Evolutionary conservation across 108 stramenopile genomes (phyloP).

Genomic region (Nitzschia inconspicua): DNA sequence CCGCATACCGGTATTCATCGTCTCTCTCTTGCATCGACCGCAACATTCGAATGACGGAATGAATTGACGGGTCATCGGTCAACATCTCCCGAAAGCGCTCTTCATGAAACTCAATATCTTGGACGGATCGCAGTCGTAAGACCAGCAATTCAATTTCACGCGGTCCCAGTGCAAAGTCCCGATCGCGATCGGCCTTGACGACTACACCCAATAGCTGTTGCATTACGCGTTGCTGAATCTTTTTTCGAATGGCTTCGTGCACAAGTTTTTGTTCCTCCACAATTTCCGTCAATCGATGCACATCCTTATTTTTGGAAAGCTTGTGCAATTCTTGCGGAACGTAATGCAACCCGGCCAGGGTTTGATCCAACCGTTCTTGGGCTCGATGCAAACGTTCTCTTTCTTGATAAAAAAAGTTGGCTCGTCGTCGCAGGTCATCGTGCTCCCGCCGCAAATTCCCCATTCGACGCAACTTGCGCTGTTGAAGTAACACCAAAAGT

Average conservation of each 20-base stretch:
- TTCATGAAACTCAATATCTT: constrained; percentile 19
- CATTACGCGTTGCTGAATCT: constrained; percentile 17
- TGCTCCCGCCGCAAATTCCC: constrained; percentile 12
- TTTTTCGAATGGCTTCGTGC: constrained; percentile 13
- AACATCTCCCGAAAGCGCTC: constrained; percentile 10
- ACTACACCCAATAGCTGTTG: constrained; percentile 14
- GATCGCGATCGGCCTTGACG: constrained; percentile 17
- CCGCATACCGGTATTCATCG: constrained; percentile 14
- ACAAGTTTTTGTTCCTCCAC: constrained; percentile 10
- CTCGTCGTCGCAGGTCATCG: constrained; percentile 10
- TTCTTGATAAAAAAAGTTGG: constrained; percentile 17
- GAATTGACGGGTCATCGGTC: constrained; percentile 1
- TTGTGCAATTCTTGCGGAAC: constrained; percentile 14
- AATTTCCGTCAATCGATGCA: constrained; percentile 2
- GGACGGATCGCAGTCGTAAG: constrained; percentile 1
- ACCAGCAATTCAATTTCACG: constrained; percentile 14
- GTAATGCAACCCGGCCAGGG: constrained; percentile 8
- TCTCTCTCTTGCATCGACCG: constrained; percentile 17
- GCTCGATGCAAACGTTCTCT: constrained; percentile 18
- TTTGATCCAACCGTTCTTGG: constrained; percentile 21
- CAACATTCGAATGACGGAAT: constrained; percentile 9
- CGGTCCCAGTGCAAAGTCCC: constrained; percentile 10
- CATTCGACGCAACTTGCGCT: background rate
- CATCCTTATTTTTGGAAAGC: constrained; percentile 8
- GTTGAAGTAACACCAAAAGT: constrained; percentile 7